Percentiles rank a stretch among this genome's conserved stretches.
phyloP scores from a whole-genome alignment of 2,329 filamentous ascomycete genomes.

The Helicocarpus griseus region DNA sequence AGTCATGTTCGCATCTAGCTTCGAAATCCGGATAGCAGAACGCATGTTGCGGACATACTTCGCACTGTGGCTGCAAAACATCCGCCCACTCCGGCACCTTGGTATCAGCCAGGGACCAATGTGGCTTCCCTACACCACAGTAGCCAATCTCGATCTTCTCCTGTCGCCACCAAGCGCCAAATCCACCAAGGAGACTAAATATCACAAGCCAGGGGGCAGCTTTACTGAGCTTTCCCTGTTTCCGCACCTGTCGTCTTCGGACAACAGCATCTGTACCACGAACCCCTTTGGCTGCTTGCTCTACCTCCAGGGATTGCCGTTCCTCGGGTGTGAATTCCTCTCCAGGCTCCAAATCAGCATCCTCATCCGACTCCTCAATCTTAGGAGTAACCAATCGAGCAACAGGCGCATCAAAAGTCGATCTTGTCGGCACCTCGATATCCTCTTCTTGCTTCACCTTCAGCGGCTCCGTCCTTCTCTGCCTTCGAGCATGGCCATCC shows the following conservation, averaged over 20 bases:
- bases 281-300: constrained; percentile 51
- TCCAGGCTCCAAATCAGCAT: constrained; percentile 59
- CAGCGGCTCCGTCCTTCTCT: constrained; percentile 20
- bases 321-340: constrained; percentile 95
- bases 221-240: constrained; percentile 37
- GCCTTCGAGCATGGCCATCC: constrained; percentile 9
- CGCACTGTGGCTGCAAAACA: constrained; percentile 68
- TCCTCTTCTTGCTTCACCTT: constrained; percentile 43
- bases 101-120: constrained; percentile 48
- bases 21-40: constrained; percentile 73
- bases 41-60: constrained; percentile 82
- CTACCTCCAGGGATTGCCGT: constrained; percentile 66
- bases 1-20: constrained; percentile 75
- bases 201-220: constrained; percentile 64
- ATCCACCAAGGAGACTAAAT: constrained; percentile 58
- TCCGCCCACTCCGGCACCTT: constrained; percentile 65
- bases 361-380: constrained; percentile 32
- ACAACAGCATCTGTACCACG: constrained; percentile 22
- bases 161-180: constrained; percentile 77
- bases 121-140: constrained; percentile 69
- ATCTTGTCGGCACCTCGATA: constrained; percentile 45
- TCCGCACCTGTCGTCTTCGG: constrained; percentile 19
- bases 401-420: constrained; percentile 50
- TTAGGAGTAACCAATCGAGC: constrained; percentile 29
- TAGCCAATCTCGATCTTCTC: constrained; percentile 96